Base-by-base conservation (phyloP, 805 yeast species). In the Cyberlindnera americana region DNA sequence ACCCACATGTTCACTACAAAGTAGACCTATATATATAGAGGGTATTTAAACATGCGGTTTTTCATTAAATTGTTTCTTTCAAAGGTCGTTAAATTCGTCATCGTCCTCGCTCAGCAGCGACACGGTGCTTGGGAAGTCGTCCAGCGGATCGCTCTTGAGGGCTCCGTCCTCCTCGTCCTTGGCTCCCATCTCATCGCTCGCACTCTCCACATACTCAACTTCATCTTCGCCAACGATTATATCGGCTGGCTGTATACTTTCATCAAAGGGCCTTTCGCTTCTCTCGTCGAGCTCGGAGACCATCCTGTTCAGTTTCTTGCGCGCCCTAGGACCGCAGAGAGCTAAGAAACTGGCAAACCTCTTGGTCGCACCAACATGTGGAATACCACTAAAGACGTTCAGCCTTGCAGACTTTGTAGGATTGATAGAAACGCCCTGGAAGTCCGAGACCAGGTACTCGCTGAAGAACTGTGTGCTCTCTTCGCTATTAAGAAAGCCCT, bases 391-490 rank as follows among this genome's bases (percentile, higher is more conserved):
- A 31, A 16, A 25, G 1, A 38, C 41, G 15, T 42, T 38, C 19
- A 50, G 33, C 28, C 34, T 46, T 3, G 39, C 44, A 2, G 51
- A 37, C 2, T 29, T 13, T 17, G 33, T 18, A n/a, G 54, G 56
- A 25, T 53, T 43, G 4, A 37, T 17, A 12, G 15, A 21, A 8
- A 50, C 27, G 12, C n/a, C 27, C 6, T 13, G 29, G 29, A 24
- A 31, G 29, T 32, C 40, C 3, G 35, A 30, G 8, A 46, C 37
- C 19, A 36, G 43, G 27, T 41, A 44, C 11, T 32, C 40, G 10
- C 50, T 40, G 26, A 51, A 41, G 32, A 54, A 54, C n/a, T 43
- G 44, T 3, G 34, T 39, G 6, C 35, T 29, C 19, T 54, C 58
- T 5, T 31, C 17, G 2, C 25, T 42, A 2, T 40, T 46, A 9